Percentiles rank a stretch among this genome's conserved stretches.
These are phyloP conservation scores for Cercospora zeae-maydis DNA, from an alignment of 2,329 filamentous ascomycete genomes.

Conservation along the genomic window DNA sequence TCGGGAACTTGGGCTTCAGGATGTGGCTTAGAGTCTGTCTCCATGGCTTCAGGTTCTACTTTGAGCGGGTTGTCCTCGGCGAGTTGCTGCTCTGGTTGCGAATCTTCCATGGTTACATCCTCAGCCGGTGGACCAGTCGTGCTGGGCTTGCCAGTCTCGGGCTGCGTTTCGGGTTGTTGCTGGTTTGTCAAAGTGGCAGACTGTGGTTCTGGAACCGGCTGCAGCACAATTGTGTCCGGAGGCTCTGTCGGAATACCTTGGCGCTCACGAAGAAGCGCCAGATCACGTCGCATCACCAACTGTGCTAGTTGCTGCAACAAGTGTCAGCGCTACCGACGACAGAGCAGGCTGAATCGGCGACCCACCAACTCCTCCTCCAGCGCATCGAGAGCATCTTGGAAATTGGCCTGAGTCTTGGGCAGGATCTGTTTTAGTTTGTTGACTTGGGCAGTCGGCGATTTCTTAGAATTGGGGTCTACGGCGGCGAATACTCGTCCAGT, in stretches of 20 bases:
- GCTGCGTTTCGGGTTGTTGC: neutral
- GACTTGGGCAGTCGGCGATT: conserved; percentile 31
- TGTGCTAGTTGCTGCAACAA: conserved; percentile 31
- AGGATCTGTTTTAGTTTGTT: conserved; percentile 39
- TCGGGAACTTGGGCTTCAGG: neutral
- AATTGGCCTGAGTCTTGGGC: conserved; percentile 42
- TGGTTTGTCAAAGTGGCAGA: neutral
- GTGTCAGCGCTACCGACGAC: neutral
- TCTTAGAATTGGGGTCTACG: conserved; percentile 32
- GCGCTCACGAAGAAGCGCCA: conserved; percentile 32
- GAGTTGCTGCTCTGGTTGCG: conserved; percentile 7
- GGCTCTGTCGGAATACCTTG: conserved; percentile 5
- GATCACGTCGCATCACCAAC: conserved; percentile 36
- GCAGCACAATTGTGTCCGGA: neutral
- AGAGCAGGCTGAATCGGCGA: no score
- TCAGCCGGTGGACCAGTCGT: neutral
- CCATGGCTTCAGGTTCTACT: neutral
- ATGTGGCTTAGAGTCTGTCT: conserved; percentile 2
- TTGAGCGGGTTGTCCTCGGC: neutral
- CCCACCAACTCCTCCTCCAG: conserved; percentile 47
- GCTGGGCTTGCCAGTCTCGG: conserved; percentile 1
- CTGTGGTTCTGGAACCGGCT: neutral
- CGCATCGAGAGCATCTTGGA: conserved; percentile 51
- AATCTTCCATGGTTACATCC: conserved; percentile 15
- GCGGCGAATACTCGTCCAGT: conserved; percentile 47